Percentiles rank a stretch among this genome's conserved stretches.
Conservation (phyloP, 495 filamentous ascomycete genomes). For the Annulohypoxylon moriforme region DNA sequence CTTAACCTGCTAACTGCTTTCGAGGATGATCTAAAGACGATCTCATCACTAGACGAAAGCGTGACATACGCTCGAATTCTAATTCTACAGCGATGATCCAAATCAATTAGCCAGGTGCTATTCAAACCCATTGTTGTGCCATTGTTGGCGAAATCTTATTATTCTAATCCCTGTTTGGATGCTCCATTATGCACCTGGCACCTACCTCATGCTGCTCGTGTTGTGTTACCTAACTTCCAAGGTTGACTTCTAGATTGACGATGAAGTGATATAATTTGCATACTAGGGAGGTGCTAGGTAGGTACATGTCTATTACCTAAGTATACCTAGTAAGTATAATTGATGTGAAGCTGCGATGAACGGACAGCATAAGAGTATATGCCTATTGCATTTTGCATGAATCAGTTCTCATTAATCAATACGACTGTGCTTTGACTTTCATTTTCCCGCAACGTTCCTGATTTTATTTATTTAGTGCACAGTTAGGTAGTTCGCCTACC, state of each 20-base stretch:
- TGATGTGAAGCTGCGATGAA: neutral
- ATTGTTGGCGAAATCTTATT: conserved; percentile 7
- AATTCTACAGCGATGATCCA: conserved; percentile 42
- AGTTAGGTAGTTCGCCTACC: neutral
- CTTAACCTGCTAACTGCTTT: conserved; percentile 33
- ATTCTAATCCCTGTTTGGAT: conserved; percentile 6
- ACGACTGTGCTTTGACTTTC: conserved; percentile 7
- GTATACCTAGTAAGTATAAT: too few relatives aligned
- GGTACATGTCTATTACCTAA: too few relatives aligned
- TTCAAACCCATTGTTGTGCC: neutral
- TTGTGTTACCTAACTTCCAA: neutral
- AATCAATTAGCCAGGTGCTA: conserved; percentile 35
- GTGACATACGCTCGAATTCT: conserved; percentile 26
- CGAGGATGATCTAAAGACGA: conserved; percentile 41
- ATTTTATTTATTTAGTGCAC: conserved; percentile 7
- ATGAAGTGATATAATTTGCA: conserved; percentile 28
- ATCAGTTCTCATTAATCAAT: conserved; percentile 18
- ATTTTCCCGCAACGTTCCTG: conserved; percentile 24
- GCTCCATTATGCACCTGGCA: conserved; percentile 13
- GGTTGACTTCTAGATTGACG: conserved; percentile 19
- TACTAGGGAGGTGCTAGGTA: too few relatives aligned
- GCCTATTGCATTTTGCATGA: conserved; percentile 15
- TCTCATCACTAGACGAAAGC: conserved; percentile 39
- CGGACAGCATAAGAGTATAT: neutral
- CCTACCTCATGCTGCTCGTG: neutral